Conservation (phyloP, 768 basidiomycete genomes). For the Lentinula sp. region DNA sequence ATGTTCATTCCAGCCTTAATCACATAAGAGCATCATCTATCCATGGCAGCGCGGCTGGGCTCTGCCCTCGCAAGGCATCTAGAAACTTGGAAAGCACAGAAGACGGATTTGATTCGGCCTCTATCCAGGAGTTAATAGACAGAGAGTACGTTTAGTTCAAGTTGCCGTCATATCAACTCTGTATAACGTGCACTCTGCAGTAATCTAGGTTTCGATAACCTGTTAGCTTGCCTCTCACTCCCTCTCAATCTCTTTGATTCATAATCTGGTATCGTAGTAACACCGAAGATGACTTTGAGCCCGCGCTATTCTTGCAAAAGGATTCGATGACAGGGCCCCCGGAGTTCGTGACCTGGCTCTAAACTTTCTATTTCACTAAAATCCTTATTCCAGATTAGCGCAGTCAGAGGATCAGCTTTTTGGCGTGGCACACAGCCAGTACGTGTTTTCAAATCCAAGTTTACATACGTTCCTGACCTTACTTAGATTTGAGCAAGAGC, state of each 20-base stretch:
- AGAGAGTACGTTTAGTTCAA: not conserved
- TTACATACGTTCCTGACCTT: not conserved
- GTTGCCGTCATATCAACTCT: not conserved
- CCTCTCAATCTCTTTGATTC: not conserved
- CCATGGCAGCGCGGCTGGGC: not conserved
- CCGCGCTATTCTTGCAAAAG: not conserved
- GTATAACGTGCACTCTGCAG: not conserved
- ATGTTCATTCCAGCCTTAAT: not conserved
- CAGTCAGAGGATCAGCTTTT: not conserved
- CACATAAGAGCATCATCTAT: not conserved
- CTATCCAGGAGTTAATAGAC: slow-evolving; percentile 1
- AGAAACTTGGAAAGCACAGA: not conserved
- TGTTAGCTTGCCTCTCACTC: not conserved
- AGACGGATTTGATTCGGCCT: not conserved
- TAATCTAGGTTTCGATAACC: not conserved
- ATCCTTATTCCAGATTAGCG: not conserved
- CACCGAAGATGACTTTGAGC: not conserved
- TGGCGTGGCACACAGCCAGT: not conserved
- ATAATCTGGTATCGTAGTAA: not conserved
- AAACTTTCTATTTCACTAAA: not conserved
- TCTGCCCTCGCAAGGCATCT: not conserved
- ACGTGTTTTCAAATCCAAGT: not conserved
- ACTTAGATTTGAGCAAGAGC: not conserved
- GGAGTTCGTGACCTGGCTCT: not conserved
- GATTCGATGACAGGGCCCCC: not conserved